Conservation (phyloP, 805 yeast genomes). For the Saccharomycodes ludwigii region DNA sequence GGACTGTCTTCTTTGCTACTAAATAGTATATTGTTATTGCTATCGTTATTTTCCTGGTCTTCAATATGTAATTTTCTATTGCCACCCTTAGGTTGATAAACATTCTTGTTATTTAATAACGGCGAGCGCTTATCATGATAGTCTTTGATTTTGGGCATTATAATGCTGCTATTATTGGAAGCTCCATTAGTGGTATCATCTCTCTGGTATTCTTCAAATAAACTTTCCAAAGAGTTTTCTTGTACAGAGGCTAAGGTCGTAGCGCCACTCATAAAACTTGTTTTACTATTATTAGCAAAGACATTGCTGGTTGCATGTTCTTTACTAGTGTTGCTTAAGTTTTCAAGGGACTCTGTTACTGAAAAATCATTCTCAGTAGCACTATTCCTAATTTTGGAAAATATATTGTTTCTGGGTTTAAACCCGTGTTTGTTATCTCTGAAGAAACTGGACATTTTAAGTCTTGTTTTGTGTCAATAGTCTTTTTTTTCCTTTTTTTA, state of each 20-base stretch:
- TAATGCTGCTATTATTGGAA: not conserved
- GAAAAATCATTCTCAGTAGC: slow-evolving; percentile 8
- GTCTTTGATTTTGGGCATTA: not conserved
- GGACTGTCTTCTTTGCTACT: slow-evolving; percentile 11
- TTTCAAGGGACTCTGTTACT: not conserved
- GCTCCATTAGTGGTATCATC: too few species aligned
- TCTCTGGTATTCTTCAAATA: not conserved
- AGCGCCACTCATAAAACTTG: not conserved
- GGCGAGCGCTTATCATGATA: too few species aligned
- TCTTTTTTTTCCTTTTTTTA: too few species aligned
- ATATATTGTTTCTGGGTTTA: slow-evolving; percentile 22
- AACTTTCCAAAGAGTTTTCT: slow-evolving; percentile 5
- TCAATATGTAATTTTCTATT: not conserved
- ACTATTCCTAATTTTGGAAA: slow-evolving; percentile 17
- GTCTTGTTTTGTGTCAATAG: too few species aligned
- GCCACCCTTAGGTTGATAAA: too few species aligned
- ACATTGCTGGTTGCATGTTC: slow-evolving; percentile 2
- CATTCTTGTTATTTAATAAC: too few species aligned
- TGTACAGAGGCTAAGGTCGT: too few species aligned
- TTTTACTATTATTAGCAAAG: not conserved
- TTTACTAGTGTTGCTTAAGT: not conserved
- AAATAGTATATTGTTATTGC: not conserved
- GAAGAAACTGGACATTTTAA: slow-evolving; percentile 22
- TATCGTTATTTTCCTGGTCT: not conserved
- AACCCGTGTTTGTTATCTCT: slow-evolving; percentile 20